A percentile compares a stretch with the other conserved stretches of the same genome.
Evolutionary conservation across 1,284 basidiomycete species (phyloP).

Genomic region (Wallemia ichthyophaga): DNA sequence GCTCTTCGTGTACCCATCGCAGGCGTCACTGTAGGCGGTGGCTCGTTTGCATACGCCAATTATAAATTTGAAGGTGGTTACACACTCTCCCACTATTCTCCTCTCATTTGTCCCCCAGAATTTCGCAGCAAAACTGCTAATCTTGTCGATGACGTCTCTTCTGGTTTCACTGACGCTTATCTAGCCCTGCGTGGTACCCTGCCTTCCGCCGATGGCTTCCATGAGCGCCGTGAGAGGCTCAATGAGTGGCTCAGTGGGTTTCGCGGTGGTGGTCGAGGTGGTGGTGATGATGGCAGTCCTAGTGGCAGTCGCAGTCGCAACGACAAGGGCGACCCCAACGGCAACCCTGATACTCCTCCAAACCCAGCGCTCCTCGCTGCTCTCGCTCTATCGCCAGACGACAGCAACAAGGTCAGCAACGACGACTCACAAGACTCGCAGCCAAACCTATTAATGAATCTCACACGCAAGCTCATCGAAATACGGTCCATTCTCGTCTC

Average conservation of each 20-base stretch:
- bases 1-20: constrained; percentile 61
- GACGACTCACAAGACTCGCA: constrained; percentile 11
- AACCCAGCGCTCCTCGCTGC: constrained; percentile 40
- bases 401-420: constrained; percentile 12
- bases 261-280: no score
- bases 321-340: constrained; percentile 18
- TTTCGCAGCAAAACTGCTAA: constrained; percentile 7
- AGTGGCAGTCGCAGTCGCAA: neutral
- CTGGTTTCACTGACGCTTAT: constrained; percentile 6
- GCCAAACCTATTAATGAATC: constrained; percentile 51
- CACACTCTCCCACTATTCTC: neutral
- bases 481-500: constrained; percentile 74
- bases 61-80: constrained; percentile 66
- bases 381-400: constrained; percentile 20
- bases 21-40: constrained; percentile 54
- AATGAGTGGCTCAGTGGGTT: neutral
- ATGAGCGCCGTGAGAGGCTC: neutral
- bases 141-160: constrained; percentile 5
- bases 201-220: neutral
- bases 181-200: neutral
- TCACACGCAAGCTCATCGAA: constrained; percentile 86
- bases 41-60: constrained; percentile 68
- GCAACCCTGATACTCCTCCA: constrained; percentile 40
- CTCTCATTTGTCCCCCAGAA: constrained; percentile 2
- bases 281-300: neutral